A percentile compares a stretch with the other conserved stretches of the same genome.
Evolutionary conservation across 257 asterid species (phyloP).

Genomic region (Salvia rosmarinus): DNA sequence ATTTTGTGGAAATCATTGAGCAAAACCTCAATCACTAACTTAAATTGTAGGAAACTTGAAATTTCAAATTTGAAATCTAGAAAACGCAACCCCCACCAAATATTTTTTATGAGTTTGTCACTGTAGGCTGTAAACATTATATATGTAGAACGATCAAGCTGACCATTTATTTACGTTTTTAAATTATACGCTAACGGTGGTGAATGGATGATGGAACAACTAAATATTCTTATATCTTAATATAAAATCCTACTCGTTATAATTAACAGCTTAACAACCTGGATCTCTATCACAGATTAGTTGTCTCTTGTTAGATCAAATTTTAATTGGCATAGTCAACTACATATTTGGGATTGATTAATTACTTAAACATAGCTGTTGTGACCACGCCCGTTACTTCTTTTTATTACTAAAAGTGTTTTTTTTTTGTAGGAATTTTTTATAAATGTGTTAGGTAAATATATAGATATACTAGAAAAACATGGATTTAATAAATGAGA

Average conservation of each 20-base stretch:
- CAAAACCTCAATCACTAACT: too few relatives aligned
- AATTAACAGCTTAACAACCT: conserved; percentile 26
- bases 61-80: too few relatives aligned
- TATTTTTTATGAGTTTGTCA: too few relatives aligned
- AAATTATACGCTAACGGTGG: not conserved
- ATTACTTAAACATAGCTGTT: conserved; percentile 5
- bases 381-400: not conserved
- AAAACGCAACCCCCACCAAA: too few relatives aligned
- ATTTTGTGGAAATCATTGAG: too few relatives aligned
- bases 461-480: not conserved
- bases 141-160: not conserved
- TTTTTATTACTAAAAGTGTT: too few relatives aligned
- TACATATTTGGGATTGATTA: not conserved
- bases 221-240: not conserved
- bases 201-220: conserved; percentile 5
- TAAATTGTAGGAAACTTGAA: too few relatives aligned
- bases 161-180: not conserved
- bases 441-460: not conserved
- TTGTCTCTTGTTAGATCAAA: not conserved
- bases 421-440: not conserved
- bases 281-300: conserved; percentile 20
- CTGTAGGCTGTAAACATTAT: too few relatives aligned
- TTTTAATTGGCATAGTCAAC: conserved; percentile 31
- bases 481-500: not conserved
- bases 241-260: not conserved